phyloP scores from a whole-genome alignment of 1,284 basidiomycete species.

The Kwoniella shivajii region DNA sequence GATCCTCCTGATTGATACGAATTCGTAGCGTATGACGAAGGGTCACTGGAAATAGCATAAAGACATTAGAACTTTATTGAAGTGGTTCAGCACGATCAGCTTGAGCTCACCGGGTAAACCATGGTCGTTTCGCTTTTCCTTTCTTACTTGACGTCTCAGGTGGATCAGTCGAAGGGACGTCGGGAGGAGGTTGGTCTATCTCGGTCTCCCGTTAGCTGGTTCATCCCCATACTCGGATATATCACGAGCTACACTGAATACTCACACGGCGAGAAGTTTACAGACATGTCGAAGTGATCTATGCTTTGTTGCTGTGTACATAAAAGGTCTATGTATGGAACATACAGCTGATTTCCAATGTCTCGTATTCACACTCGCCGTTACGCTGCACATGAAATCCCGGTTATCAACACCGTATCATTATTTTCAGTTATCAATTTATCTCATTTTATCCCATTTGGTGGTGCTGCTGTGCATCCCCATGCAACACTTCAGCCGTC shows the following conservation, averaged over 20 bases:
- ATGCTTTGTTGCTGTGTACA: too few relatives aligned
- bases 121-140: slow-evolving; percentile 58
- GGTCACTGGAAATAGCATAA: slow-evolving; percentile 31
- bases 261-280: slow-evolving; percentile 44
- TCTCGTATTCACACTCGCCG: too few relatives aligned
- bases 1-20: slow-evolving; percentile 67
- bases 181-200: slow-evolving; percentile 53
- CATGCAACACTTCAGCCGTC: too few relatives aligned
- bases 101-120: slow-evolving; percentile 61
- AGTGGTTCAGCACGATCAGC: slow-evolving; percentile 29
- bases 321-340: too few relatives aligned
- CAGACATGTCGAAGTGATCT: background rate
- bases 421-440: background rate
- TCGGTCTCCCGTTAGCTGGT: background rate
- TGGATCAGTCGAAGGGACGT: slow-evolving; percentile 43
- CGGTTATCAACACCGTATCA: background rate
- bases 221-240: background rate
- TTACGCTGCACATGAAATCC: too few relatives aligned
- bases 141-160: slow-evolving; percentile 36
- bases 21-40: slow-evolving; percentile 38
- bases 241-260: background rate
- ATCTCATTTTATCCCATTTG: slow-evolving; percentile 7
- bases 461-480: too few relatives aligned
- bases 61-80: slow-evolving; percentile 50
- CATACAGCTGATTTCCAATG: too few relatives aligned